Base-by-base conservation (phyloP, 2,329 filamentous ascomycete genomes). In the Endoconidiophora laricicola region DNA sequence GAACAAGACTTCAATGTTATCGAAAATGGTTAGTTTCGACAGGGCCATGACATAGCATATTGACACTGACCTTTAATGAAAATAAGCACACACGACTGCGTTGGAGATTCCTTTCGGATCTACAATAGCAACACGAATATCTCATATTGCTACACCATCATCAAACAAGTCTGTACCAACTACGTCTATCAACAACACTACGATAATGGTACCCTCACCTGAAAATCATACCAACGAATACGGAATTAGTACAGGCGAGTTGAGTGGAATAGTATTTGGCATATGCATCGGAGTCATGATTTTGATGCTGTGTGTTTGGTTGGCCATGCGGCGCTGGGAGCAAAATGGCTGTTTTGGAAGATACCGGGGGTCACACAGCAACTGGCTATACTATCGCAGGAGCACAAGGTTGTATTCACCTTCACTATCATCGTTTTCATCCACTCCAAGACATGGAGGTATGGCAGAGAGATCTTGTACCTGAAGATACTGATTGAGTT, bases 1-100 rank as follows among this genome's bases (percentile, higher is more conserved):
- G 52, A 52, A 9, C 52, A 49, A 38, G 58, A 60, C 36, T 44
- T 58, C 1, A 45, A 50, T 1, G 22, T 37, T 9, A 33, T 47
- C 3, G 5, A 12, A 10, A 22, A 36, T 38, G 51, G 51, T 53
- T 37, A 50, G 51, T 43, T 18, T 1, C 38, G 18, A 26, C 9
- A 20, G 4, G 4, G 6, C n/a, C n/a, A 5, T 26, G 22, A 3
- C 22, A 18, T 2, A n/a, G 7, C 14, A 20, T 6, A 4, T n/a
- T 48, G 18, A 14, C 22, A 48, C 37, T 44, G 16, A 29, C 29
- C 2, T n/a, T 37, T 6, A 5, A 14, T 40, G 36, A 10, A 1
- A 2, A 16, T 26, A 10, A 36, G 46, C 14, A 42, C 9, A 4
- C 18, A 16, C 20, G 23, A n/a, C 6, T 24, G 40, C 33, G 9